These are phyloP conservation scores for Trichoderma oligosporum DNA, from an alignment of 2,329 filamentous ascomycete genomes.

Conservation along the genomic window DNA sequence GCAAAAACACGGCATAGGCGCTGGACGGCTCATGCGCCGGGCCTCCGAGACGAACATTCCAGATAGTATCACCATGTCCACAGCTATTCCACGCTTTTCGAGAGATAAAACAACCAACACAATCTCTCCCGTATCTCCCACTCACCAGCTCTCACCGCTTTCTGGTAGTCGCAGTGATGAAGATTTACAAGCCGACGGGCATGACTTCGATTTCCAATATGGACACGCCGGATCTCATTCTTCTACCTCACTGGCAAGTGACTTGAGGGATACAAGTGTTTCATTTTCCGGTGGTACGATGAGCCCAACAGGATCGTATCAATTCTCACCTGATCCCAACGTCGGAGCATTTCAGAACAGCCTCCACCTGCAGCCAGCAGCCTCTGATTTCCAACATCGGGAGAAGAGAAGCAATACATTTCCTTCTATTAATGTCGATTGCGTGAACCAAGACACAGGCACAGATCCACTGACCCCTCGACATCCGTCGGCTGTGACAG, in stretches of 20 bases:
- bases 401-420: constrained; percentile 74
- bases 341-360: constrained; percentile 57
- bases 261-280: constrained; percentile 32
- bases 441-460: constrained; percentile 41
- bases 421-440: constrained; percentile 65
- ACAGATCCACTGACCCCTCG: constrained; percentile 50
- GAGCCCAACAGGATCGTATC: constrained; percentile 71
- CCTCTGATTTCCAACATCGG: constrained; percentile 64
- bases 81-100: constrained; percentile 35
- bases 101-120: constrained; percentile 46
- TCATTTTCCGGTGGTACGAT: constrained; percentile 69
- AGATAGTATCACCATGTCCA: constrained; percentile 58
- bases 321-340: constrained; percentile 70
- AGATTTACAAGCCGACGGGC: constrained; percentile 48
- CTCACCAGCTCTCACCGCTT: constrained; percentile 61
- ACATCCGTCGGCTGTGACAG: constrained; percentile 44
- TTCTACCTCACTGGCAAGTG: constrained; percentile 33
- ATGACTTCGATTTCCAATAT: constrained; percentile 35
- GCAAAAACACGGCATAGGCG: constrained; percentile 67
- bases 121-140: constrained; percentile 71
- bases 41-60: constrained; percentile 68
- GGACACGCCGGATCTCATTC: constrained; percentile 35
- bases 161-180: constrained; percentile 69
- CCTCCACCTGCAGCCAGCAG: constrained; percentile 32
- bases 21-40: constrained; percentile 49